Evolutionary conservation across 2,329 filamentous ascomycete species (phyloP).

Genomic region (Plenodomus biglobosus): DNA sequence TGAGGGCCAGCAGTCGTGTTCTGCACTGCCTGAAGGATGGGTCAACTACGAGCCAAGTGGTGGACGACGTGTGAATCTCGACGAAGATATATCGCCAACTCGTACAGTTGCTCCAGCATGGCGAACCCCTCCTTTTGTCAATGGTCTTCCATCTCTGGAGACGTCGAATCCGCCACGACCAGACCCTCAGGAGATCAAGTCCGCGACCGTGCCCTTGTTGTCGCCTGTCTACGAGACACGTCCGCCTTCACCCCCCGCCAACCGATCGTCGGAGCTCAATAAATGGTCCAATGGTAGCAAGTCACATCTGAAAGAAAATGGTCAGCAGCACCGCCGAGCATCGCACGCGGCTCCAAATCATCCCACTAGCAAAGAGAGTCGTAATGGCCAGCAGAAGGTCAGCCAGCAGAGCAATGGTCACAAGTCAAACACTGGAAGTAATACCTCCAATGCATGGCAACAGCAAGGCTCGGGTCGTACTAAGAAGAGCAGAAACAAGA

Average conservation of each 20-base stretch:
- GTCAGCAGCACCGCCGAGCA: constrained; percentile 30
- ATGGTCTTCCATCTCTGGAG: constrained; percentile 38
- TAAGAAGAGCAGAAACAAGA: constrained; percentile 32
- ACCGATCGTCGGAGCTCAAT: constrained; percentile 44
- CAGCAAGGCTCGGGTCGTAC: constrained; percentile 13
- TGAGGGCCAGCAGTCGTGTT: constrained; percentile 31
- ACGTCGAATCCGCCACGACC: constrained; percentile 50
- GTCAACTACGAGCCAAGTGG: constrained; percentile 31
- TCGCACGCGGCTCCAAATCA: constrained; percentile 27
- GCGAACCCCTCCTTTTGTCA: constrained; percentile 30
- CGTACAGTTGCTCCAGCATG: constrained; percentile 34
- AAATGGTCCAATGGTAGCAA: constrained; percentile 37
- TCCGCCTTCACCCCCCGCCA: constrained; percentile 68
- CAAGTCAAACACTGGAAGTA: constrained; percentile 15
- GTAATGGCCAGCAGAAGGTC: constrained; percentile 28
- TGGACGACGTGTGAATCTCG: constrained; percentile 21
- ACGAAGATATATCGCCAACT: constrained; percentile 36
- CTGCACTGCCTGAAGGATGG: constrained; percentile 31
- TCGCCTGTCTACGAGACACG: constrained; percentile 74
- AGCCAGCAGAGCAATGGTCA: constrained; percentile 12
- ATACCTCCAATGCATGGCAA: constrained; percentile 20
- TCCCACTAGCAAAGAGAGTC: constrained; percentile 26
- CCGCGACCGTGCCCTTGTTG: constrained; percentile 52
- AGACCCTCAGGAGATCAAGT: constrained; percentile 41
- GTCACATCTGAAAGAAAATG: constrained; percentile 30